Conservation (phyloP, 2,329 filamentous ascomycete genomes). For the Daldinia eschscholtzii region DNA sequence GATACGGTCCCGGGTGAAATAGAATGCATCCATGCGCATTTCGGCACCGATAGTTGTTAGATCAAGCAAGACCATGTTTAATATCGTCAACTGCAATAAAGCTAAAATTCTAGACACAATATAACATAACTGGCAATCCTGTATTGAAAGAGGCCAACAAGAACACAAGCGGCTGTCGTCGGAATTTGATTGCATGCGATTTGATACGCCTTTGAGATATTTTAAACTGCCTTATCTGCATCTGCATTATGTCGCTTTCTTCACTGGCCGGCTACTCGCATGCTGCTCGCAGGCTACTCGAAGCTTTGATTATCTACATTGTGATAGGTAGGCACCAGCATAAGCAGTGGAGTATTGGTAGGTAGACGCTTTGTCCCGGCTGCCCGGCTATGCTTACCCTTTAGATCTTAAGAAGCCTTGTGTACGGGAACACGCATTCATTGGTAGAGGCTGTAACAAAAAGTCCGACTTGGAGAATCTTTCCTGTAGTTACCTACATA, state of each 20-base stretch:
- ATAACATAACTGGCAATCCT: background rate
- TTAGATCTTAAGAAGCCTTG: constrained; percentile 23
- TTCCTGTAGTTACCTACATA: background rate
- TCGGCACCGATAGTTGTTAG: background rate
- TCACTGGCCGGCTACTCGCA: background rate
- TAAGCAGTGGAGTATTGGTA: background rate
- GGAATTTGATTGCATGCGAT: background rate
- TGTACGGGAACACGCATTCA: constrained; percentile 29
- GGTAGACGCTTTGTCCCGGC: constrained; percentile 13
- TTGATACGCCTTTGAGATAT: constrained; percentile 1
- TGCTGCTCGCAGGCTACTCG: background rate
- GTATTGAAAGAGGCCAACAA: background rate
- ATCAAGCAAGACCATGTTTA: background rate
- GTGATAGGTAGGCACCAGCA: constrained; percentile 1
- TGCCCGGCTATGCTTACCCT: constrained; percentile 5
- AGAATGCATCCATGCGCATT: background rate
- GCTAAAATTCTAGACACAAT: background rate
- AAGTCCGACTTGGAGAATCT: constrained; percentile 29
- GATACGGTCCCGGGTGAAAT: background rate
- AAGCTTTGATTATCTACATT: background rate
- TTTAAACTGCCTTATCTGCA: background rate
- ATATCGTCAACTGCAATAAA: background rate
- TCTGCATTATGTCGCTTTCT: background rate
- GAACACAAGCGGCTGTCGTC: background rate
- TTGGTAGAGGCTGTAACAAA: constrained; percentile 15